Evolutionary conservation across 371 early-diverging fungal genomes (phyloP).

Genomic region (Blyttiomyces sp.): DNA sequence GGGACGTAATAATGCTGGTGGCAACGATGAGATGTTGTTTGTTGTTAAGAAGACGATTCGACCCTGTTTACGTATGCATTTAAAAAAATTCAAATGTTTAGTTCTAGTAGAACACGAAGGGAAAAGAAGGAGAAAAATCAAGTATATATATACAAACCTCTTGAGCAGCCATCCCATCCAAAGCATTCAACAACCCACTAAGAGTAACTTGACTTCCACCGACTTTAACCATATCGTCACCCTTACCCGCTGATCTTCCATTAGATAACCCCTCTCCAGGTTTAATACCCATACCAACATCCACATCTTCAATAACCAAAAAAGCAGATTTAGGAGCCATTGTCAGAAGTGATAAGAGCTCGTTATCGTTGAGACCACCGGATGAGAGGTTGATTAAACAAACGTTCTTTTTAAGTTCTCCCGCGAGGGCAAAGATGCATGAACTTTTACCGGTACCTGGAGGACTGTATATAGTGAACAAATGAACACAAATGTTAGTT

Average conservation of each 20-base stretch:
- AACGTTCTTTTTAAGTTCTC: constrained; percentile 46
- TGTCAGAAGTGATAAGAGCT: constrained; percentile 33
- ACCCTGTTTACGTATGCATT: too few relatives aligned
- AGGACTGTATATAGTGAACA: too few relatives aligned
- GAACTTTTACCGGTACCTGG: constrained; percentile 22
- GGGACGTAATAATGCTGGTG: constrained; percentile 36
- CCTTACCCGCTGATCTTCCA: background rate
- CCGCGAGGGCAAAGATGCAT: constrained; percentile 55
- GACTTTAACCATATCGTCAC: background rate
- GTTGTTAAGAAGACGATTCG: constrained; percentile 80
- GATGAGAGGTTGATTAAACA: constrained; percentile 44
- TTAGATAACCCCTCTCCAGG: constrained; percentile 1
- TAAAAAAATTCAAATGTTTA: too few relatives aligned
- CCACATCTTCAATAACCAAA: constrained; percentile 54
- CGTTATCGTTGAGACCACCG: constrained; percentile 32
- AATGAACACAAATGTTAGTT: too few relatives aligned
- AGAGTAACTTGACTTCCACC: constrained; percentile 20
- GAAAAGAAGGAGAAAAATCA: too few relatives aligned
- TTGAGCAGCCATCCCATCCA: constrained; percentile 74
- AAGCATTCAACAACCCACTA: constrained; percentile 69
- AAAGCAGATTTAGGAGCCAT: constrained; percentile 49
- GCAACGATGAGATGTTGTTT: constrained; percentile 60
- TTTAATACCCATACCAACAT: constrained; percentile 37
- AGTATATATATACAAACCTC: too few relatives aligned
- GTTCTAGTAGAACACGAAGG: too few relatives aligned